These are phyloP conservation scores for Aspergillus haitiensis DNA, from an alignment of 495 filamentous ascomycete genomes.

Conservation along the genomic window DNA sequence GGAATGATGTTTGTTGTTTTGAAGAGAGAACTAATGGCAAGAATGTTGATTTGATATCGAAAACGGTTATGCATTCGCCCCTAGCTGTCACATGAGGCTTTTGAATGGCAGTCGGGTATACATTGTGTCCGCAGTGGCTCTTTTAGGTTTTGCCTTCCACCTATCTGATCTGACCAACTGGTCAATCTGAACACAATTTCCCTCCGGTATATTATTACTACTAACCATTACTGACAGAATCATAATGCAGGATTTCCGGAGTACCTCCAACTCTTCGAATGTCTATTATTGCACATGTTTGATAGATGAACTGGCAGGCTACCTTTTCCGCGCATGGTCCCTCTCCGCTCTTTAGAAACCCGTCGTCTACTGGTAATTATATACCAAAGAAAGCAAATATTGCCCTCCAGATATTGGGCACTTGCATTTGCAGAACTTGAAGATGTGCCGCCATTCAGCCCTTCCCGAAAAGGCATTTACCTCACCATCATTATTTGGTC, in stretches of 20 bases:
- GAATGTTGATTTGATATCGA: background rate
- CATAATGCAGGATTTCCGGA: too few relatives aligned
- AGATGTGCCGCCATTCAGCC: too few relatives aligned
- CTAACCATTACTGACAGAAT: background rate
- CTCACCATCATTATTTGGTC: too few relatives aligned
- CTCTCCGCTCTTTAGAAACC: background rate
- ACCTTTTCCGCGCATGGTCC: background rate
- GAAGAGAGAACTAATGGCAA: background rate
- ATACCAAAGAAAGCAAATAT: background rate
- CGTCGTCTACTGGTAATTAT: background rate
- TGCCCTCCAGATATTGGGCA: background rate
- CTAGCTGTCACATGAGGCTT: background rate
- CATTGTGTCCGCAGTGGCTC: background rate
- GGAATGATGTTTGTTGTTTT: background rate
- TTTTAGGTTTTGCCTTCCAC: background rate
- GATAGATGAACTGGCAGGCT: slow-evolving; percentile 7
- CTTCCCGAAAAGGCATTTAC: too few relatives aligned
- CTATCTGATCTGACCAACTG: background rate
- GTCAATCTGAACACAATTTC: background rate
- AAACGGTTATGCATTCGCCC: background rate
- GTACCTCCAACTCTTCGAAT: background rate
- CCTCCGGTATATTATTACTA: background rate
- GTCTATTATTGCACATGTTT: background rate
- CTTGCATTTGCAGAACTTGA: slow-evolving; percentile 1
- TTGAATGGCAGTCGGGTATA: background rate